Percentiles rank a stretch among this genome's conserved stretches.
Conservation (phyloP, 768 basidiomycete species). For the Mycena polygramma region DNA sequence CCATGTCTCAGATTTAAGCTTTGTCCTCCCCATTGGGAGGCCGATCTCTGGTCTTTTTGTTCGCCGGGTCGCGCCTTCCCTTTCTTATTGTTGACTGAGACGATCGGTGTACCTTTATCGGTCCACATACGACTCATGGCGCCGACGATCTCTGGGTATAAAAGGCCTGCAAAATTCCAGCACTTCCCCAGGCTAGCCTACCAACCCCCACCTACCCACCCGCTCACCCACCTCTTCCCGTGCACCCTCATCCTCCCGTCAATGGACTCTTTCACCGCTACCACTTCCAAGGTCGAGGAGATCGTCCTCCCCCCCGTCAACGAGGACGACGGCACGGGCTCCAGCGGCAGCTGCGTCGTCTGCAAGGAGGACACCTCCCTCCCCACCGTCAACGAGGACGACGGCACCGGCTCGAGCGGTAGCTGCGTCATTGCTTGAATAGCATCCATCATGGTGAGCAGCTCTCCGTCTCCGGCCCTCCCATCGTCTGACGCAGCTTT, state of each 20-base stretch:
- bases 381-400: too few species aligned
- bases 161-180: constrained; percentile 3
- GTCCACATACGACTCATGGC: background rate
- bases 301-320: too few species aligned
- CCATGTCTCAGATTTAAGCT: constrained; percentile 1
- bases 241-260: constrained; percentile 24
- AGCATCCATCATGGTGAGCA: too few species aligned
- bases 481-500: background rate
- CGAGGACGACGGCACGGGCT: too few species aligned
- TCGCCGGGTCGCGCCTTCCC: constrained; percentile 8
- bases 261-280: constrained; percentile 28
- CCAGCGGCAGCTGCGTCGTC: constrained; percentile 18
- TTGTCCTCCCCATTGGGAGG: background rate
- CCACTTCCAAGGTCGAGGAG: too few species aligned
- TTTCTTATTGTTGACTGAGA: constrained; percentile 5
- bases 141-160: constrained; percentile 4
- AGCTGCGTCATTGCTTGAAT: too few species aligned
- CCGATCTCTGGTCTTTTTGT: constrained; percentile 16
- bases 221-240: constrained; percentile 11
- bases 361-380: background rate
- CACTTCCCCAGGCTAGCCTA: constrained; percentile 18
- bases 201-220: background rate
- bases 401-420: background rate
- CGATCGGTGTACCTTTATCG: constrained; percentile 16
- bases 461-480: too few species aligned